Conservation (phyloP, 805 yeast genomes). For the Candida khao-thaluensis region DNA sequence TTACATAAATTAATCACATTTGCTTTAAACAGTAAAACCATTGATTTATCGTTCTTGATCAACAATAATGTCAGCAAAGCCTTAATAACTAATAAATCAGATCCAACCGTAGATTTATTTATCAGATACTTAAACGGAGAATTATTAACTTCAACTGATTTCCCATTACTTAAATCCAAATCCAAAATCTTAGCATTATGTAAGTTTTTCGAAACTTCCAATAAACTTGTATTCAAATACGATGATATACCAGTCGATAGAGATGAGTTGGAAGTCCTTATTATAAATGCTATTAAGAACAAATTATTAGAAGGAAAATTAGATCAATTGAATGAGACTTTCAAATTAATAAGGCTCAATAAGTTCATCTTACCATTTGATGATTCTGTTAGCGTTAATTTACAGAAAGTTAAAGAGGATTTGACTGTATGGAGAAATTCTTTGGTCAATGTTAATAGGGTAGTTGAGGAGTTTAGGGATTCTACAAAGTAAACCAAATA, state of each 20-base stretch:
- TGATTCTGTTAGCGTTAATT: constrained; percentile 25
- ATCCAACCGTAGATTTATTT: constrained; percentile 30
- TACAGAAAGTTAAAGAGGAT: constrained; percentile 35
- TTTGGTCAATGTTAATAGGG: constrained; percentile 40
- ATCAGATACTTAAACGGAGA: constrained; percentile 36
- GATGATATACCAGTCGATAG: constrained; percentile 35
- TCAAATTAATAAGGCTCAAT: constrained; percentile 41
- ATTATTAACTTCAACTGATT: constrained; percentile 21
- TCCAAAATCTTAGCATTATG: constrained; percentile 42
- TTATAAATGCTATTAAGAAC: constrained; percentile 43
- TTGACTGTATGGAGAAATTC: constrained; percentile 40
- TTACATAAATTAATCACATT: constrained; percentile 31
- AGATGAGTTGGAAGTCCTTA: constrained; percentile 37
- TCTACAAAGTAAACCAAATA: constrained; percentile 33
- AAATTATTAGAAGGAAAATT: constrained; percentile 46
- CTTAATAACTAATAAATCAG: constrained; percentile 24
- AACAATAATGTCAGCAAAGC: constrained; percentile 40
- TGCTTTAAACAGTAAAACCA: constrained; percentile 35
- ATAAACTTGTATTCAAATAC: constrained; percentile 27
- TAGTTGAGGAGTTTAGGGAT: constrained; percentile 43
- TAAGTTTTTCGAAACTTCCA: constrained; percentile 30
- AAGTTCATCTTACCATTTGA: constrained; percentile 42
- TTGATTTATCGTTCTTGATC: constrained; percentile 43
- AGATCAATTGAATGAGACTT: constrained; percentile 42
- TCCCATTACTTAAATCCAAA: constrained; percentile 22